Evolutionary conservation across 108 stramenopile species (phyloP), one percentile per base, ranked within the genome.

Genomic region (Thalassiosira profunda): DNA sequence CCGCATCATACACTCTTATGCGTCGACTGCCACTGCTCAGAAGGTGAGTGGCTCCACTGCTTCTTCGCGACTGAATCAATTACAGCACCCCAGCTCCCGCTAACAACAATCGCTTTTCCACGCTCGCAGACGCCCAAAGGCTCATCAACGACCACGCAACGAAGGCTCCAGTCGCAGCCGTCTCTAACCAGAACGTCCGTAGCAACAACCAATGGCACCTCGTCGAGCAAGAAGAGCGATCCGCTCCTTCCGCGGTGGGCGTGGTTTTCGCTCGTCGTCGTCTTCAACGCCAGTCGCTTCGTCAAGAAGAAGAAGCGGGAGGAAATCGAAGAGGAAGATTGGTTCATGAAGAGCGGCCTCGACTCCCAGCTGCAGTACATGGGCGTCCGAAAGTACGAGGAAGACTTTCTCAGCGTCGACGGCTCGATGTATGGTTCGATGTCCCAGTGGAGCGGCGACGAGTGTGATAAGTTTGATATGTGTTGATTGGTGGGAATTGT

Each of bases 371-470:
- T 46, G 60, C 47, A 63, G 49, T 52, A 52, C 9, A 31, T 28
- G 12, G 15, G 29, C 1, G n/a, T n/a, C n/a, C n/a, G n/a, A n/a
- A 31, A 52, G 51, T 63, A 63, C 46, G 62, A 63, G 23, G 62
- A 63, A 14, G 62, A 63, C 21, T 35, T 37, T 23, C 37, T 34
- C n/a, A 63, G 62, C 17, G 46, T 47, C 62, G 62, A 63, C 26
- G n/a, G 23, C 21, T 63, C 45, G 7, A 44, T 60, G 18, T 63
- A 63, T 23, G 62, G 62, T 6, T 30, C 62, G 20, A 48, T 63
- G 15, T 63, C 62, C 0, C 11, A 49, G 34, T 63, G 31, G 46
- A 63, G 11, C 10, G 20, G 53, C 4, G 29, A 46, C n/a, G n/a
- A n/a, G n/a, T n/a, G n/a, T n/a, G n/a, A n/a, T n/a, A n/a, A n/a